These are phyloP conservation scores for Carnegiea gigantea DNA, from an alignment of 179 eudicot species.

Conservation along the genomic window DNA sequence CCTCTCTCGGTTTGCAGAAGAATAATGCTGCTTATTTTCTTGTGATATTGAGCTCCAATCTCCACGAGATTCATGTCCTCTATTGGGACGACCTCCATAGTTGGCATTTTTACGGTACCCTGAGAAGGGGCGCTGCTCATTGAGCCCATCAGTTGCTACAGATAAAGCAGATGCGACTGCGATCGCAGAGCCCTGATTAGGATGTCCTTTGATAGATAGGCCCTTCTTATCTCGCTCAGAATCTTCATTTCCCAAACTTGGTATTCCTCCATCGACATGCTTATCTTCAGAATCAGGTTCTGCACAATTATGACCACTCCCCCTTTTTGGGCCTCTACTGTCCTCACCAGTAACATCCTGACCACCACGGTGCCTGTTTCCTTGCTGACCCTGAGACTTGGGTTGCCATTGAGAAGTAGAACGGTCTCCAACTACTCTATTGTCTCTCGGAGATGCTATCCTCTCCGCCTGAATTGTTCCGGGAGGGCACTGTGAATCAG, in stretches of 20 bases:
- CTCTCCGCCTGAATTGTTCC: conserved; percentile 52
- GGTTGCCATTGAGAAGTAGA: conserved; percentile 82
- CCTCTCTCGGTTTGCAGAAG: conserved; percentile 52
- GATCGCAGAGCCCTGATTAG: conserved; percentile 35
- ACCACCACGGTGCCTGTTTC: conserved; percentile 38
- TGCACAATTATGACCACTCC: conserved; percentile 26
- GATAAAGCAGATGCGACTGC: conserved; percentile 31
- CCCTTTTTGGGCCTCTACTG: conserved; percentile 30
- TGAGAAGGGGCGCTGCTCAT: conserved; percentile 46
- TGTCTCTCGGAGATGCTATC: conserved; percentile 44
- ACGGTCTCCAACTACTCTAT: conserved; percentile 46
- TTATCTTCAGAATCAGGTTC: conserved; percentile 27
- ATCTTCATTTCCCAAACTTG: conserved; percentile 38
- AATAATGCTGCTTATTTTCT: conserved; percentile 49
- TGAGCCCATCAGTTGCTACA: conserved; percentile 30
- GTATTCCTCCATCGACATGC: conserved; percentile 22
- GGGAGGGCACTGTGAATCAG: conserved; percentile 27
- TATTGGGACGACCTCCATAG: conserved; percentile 37
- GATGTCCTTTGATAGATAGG: conserved; percentile 38
- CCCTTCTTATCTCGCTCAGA: conserved; percentile 46
- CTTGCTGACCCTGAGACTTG: conserved; percentile 53
- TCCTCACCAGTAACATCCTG: conserved; percentile 36
- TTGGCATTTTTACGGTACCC: conserved; percentile 52
- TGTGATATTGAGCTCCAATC: conserved; percentile 46
- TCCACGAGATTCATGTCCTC: conserved; percentile 60